These are phyloP conservation scores for Clonostachys rhizophaga DNA, from an alignment of 2,329 filamentous ascomycete species.

Conservation along the genomic window DNA sequence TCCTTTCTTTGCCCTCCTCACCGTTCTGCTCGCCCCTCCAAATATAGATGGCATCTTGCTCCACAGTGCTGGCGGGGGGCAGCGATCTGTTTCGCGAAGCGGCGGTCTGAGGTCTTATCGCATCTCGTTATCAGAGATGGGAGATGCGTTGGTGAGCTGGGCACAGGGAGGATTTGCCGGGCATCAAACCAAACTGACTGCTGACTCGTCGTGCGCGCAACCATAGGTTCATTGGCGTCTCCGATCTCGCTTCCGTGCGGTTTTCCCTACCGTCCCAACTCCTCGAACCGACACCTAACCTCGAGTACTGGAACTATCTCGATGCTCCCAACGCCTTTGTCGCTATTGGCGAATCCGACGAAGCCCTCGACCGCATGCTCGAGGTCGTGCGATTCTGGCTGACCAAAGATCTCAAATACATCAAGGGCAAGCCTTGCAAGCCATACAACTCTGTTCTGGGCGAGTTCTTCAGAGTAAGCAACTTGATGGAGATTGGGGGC, in stretches of 20 bases:
- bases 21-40: background rate
- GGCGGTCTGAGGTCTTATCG: background rate
- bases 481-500: background rate
- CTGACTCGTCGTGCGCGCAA: background rate
- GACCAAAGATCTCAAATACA: constrained; percentile 98
- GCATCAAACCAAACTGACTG: background rate
- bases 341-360: constrained; percentile 81
- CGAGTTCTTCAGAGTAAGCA: constrained; percentile 86
- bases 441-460: constrained; percentile 96
- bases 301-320: constrained; percentile 99
- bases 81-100: background rate
- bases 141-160: background rate
- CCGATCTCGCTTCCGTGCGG: constrained; percentile 90
- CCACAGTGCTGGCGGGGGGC: background rate
- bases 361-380: constrained; percentile 88
- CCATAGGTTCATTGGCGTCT: constrained; percentile 84
- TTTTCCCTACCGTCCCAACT: constrained; percentile 96
- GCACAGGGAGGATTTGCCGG: no score
- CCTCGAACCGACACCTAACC: constrained; percentile 90
- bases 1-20: constrained; percentile 1
- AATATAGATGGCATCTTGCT: no score
- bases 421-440: constrained; percentile 97
- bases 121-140: background rate
- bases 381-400: constrained; percentile 97
- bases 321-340: constrained; percentile 90